These are phyloP conservation scores for Yarrowia galli DNA, from an alignment of 1,139 yeast species.

Conservation along the genomic window DNA sequence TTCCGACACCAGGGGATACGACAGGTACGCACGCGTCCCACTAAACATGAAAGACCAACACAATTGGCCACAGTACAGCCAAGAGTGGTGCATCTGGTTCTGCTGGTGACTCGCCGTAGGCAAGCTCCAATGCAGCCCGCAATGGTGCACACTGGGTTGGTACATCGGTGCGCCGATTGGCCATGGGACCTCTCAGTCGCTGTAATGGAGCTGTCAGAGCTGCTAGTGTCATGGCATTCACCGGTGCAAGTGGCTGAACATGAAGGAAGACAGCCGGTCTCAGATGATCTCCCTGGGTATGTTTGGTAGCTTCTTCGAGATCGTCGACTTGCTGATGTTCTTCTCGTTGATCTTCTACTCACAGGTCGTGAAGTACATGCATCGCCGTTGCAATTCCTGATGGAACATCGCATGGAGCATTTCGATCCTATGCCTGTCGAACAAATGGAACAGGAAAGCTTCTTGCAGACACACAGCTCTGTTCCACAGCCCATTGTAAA, in stretches of 20 bases:
- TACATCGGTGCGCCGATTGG: neutral
- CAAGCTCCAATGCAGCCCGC: constrained; percentile 16
- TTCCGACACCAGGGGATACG: constrained; percentile 25
- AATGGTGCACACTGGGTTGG: constrained; percentile 7
- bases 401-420: neutral
- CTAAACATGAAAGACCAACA: neutral
- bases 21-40: neutral
- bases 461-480: constrained; percentile 7
- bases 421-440: neutral
- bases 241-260: constrained; percentile 15
- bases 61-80: constrained; percentile 17
- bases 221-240: neutral
- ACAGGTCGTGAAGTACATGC: neutral
- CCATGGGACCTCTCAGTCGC: neutral
- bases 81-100: neutral
- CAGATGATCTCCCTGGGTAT: neutral
- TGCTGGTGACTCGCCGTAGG: neutral
- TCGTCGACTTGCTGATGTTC: neutral
- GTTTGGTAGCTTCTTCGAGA: neutral
- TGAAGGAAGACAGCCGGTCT: neutral
- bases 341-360: neutral
- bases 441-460: neutral
- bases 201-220: neutral
- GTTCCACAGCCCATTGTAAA: constrained; percentile 15
- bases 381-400: neutral